phyloP scores from a whole-genome alignment of 2,329 filamentous ascomycete species.

The Dactylellina cionopaga region DNA sequence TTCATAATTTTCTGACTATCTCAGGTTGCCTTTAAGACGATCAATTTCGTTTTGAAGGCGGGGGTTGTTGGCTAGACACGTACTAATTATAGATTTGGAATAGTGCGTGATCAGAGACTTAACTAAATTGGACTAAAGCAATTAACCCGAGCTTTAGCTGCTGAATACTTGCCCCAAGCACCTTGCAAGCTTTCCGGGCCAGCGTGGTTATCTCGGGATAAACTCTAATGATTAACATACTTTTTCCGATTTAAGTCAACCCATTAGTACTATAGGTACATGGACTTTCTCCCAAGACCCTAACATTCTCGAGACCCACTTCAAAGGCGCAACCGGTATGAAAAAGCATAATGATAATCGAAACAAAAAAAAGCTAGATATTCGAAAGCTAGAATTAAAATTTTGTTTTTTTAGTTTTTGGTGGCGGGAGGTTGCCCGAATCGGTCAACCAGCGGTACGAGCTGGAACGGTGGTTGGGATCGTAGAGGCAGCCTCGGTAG shows the following conservation, averaged over 20 bases:
- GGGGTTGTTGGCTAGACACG: background rate
- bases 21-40: slow-evolving; percentile 1
- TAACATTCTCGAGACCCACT: slow-evolving; percentile 8
- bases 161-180: background rate
- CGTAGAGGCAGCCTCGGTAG: background rate
- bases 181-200: background rate
- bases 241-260: slow-evolving; percentile 37
- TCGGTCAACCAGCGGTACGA: background rate
- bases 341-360: slow-evolving; percentile 16
- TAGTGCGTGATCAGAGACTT: background rate
- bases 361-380: background rate
- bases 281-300: background rate
- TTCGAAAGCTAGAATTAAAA: background rate
- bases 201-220: slow-evolving; percentile 12
- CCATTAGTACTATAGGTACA: slow-evolving; percentile 5
- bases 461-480: slow-evolving; percentile 29
- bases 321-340: slow-evolving; percentile 1
- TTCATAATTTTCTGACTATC: slow-evolving; percentile 2
- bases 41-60: slow-evolving; percentile 2
- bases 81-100: slow-evolving; percentile 21
- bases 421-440: slow-evolving; percentile 24
- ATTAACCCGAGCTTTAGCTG: background rate
- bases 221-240: slow-evolving; percentile 29
- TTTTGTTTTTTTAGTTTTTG: background rate
- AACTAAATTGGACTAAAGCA: background rate